Percentiles rank a stretch among this genome's conserved stretches.
phyloP scores from a whole-genome alignment of 2,329 filamentous ascomycete species.

The Beauveria bassiana region DNA sequence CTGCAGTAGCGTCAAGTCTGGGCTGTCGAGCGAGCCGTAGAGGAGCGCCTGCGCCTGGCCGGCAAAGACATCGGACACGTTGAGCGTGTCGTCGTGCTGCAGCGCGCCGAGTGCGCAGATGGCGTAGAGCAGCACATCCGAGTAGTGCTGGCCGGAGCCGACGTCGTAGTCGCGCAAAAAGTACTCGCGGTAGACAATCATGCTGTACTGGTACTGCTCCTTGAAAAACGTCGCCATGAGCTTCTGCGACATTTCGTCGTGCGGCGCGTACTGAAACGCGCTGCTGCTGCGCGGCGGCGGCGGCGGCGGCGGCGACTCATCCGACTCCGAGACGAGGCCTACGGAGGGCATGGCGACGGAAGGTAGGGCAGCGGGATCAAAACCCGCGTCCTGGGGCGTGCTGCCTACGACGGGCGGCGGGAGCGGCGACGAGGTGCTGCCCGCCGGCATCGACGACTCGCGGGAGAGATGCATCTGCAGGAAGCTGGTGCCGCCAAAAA shows the following conservation, averaged over 20 bases:
- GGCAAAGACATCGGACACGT: constrained; percentile 35
- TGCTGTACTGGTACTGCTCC: constrained; percentile 39
- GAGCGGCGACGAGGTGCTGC: constrained; percentile 10
- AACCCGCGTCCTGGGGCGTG: neutral
- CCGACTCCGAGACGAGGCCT: neutral
- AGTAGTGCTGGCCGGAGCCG: constrained; percentile 39
- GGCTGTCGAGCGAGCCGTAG: constrained; percentile 35
- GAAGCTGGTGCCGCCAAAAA: constrained; percentile 41
- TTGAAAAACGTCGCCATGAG: constrained; percentile 42
- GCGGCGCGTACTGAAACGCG: constrained; percentile 31
- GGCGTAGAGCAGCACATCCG: constrained; percentile 39
- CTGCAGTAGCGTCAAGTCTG: constrained; percentile 39
- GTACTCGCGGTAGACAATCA: constrained; percentile 43
- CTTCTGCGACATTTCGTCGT: constrained; percentile 35
- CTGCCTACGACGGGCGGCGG: constrained; percentile 13
- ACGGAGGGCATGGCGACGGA: constrained; percentile 10
- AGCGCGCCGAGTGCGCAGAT: constrained; percentile 42
- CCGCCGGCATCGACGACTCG: constrained; percentile 18
- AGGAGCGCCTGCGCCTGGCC: constrained; percentile 37
- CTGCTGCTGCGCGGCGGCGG: constrained; percentile 10
- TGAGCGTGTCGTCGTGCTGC: constrained; percentile 32
- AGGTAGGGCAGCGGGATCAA: constrained; percentile 8
- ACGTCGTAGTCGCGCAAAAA: constrained; percentile 42
- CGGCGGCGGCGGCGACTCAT: constrained; percentile 15
- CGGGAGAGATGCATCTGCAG: constrained; percentile 31